These are phyloP conservation scores for Cladorrhinum sp. DNA, from an alignment of 2,329 filamentous ascomycete genomes.

Conservation along the genomic window DNA sequence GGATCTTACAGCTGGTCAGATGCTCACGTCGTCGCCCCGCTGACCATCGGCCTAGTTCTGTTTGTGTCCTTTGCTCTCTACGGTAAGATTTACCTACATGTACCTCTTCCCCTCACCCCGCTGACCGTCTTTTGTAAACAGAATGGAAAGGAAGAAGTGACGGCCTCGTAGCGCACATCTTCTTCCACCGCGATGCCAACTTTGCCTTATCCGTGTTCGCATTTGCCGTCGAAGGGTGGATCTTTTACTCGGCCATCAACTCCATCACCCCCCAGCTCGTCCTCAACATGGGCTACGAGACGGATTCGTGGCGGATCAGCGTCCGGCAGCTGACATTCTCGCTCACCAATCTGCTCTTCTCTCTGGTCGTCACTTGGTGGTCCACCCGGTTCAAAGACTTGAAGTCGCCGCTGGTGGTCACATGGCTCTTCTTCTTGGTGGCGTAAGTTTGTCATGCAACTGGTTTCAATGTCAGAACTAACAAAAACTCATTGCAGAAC, in stretches of 20 bases:
- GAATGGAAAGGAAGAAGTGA: constrained; percentile 55
- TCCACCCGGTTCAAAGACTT: constrained; percentile 49
- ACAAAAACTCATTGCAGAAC: constrained; percentile 28
- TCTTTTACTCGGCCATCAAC: constrained; percentile 55
- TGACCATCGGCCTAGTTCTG: constrained; percentile 41
- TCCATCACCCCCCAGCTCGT: constrained; percentile 48
- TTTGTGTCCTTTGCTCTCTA: constrained; percentile 40
- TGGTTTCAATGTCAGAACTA: background rate
- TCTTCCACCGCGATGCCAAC: constrained; percentile 52
- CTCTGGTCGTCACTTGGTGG: constrained; percentile 44
- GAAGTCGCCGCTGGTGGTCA: constrained; percentile 44
- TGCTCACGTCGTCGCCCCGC: constrained; percentile 39
- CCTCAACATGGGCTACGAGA: constrained; percentile 48
- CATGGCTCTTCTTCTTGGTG: constrained; percentile 45
- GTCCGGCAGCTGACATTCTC: constrained; percentile 47
- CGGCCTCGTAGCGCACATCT: constrained; percentile 54
- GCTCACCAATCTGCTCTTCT: constrained; percentile 39
- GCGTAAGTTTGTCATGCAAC: constrained; percentile 36
- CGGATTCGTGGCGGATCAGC: constrained; percentile 45
- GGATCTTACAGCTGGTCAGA: constrained; percentile 41
- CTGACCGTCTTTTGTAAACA: constrained; percentile 30
- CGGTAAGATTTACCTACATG: constrained; percentile 32
- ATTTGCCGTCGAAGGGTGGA: constrained; percentile 57
- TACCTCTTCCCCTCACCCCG: too few relatives aligned
- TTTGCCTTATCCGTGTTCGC: constrained; percentile 54